Evolutionary conservation across 352 stramenopile genomes (phyloP).

Genomic region (Pythium myriotylum): DNA sequence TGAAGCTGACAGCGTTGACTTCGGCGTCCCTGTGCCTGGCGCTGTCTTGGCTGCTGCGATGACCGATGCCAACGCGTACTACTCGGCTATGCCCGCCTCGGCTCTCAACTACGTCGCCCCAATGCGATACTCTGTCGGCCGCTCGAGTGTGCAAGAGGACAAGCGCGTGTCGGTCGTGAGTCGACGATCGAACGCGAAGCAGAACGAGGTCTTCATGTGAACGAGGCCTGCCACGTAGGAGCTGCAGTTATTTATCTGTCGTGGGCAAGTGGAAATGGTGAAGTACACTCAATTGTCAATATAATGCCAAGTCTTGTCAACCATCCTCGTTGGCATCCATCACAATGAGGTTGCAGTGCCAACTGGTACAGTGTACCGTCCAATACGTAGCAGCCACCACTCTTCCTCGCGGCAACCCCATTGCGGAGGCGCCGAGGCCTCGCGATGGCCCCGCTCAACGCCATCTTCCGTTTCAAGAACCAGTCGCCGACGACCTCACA

Average conservation of each 20-base stretch:
- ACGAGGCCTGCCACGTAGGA: neutral
- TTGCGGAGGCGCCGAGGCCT: too few species aligned
- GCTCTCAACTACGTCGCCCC: neutral
- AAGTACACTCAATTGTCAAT: neutral
- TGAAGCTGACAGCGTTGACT: slow-evolving; percentile 13
- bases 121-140: neutral
- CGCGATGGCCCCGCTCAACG: slow-evolving; percentile 27
- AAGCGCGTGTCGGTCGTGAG: slow-evolving; percentile 24
- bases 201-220: slow-evolving; percentile 28
- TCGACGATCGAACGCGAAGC: slow-evolving; percentile 25
- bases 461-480: slow-evolving; percentile 52
- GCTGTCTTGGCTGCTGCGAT: slow-evolving; percentile 22
- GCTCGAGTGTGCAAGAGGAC: slow-evolving; percentile 15
- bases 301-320: too few species aligned
- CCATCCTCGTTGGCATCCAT: too few species aligned
- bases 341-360: too few species aligned
- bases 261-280: neutral
- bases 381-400: too few species aligned
- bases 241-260: slow-evolving; percentile 32
- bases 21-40: slow-evolving; percentile 23
- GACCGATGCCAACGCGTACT: slow-evolving; percentile 25
- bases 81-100: slow-evolving; percentile 9
- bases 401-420: too few species aligned
- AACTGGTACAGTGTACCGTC: too few species aligned
- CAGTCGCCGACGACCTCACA: slow-evolving; percentile 38